These are phyloP conservation scores for Globisporangium acanthophoron DNA, from an alignment of 352 stramenopile genomes.

Conservation along the genomic window DNA sequence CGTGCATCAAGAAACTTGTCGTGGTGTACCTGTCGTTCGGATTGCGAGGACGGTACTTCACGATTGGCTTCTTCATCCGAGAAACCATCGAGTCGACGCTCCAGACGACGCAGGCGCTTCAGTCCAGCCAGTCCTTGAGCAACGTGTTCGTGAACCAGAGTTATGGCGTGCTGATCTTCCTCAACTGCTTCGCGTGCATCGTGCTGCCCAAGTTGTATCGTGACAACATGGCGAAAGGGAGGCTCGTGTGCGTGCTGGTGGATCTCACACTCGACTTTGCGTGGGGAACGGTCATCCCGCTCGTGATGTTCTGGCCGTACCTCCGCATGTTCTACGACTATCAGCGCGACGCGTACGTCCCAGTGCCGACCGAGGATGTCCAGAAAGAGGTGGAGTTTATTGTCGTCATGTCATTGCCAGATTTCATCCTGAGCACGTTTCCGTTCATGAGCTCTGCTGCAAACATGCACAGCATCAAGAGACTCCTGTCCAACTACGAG, in stretches of 20 bases:
- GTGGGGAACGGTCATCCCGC: constrained; percentile 17
- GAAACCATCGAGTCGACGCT: constrained; percentile 20
- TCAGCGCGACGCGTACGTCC: background rate
- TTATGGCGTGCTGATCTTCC: constrained; percentile 20
- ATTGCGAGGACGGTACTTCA: constrained; percentile 13
- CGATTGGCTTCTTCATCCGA: constrained; percentile 7
- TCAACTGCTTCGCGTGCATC: constrained; percentile 27
- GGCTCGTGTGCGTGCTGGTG: constrained; percentile 12
- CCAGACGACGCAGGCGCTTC: constrained; percentile 22
- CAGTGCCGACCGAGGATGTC: background rate
- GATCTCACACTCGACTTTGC: constrained; percentile 21
- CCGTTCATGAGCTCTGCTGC: constrained; percentile 15
- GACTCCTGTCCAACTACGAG: background rate
- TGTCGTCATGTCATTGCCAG: constrained; percentile 15
- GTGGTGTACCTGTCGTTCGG: background rate
- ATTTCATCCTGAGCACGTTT: constrained; percentile 15
- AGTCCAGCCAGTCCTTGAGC: constrained; percentile 19
- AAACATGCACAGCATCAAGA: constrained; percentile 10
- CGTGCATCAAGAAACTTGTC: background rate
- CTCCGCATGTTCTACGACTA: constrained; percentile 4
- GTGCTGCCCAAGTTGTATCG: constrained; percentile 18
- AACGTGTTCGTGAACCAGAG: constrained; percentile 27
- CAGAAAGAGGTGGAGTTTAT: constrained; percentile 18
- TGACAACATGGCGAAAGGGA: background rate
- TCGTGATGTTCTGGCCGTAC: constrained; percentile 16